These are phyloP conservation scores for Phaeodactylum tricornutum DNA, from an alignment of 108 stramenopile species.

Conservation along the genomic window DNA sequence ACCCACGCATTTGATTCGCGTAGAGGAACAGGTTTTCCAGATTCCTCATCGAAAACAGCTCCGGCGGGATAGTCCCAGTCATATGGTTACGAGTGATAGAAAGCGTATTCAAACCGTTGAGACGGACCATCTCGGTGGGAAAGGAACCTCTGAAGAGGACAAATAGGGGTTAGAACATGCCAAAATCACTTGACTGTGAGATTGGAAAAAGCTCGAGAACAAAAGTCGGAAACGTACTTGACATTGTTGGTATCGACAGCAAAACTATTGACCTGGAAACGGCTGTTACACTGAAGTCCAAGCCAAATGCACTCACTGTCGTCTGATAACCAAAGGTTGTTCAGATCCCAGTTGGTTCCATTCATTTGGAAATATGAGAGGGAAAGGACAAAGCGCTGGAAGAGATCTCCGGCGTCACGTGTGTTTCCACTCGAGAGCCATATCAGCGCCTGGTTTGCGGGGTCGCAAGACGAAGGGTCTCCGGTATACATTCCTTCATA, in stretches of 20 bases:
- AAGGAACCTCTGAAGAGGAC: slow-evolving; percentile 18
- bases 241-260: slow-evolving; percentile 40
- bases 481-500: slow-evolving; percentile 13
- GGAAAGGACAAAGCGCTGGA: slow-evolving; percentile 25
- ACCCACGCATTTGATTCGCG: slow-evolving; percentile 41
- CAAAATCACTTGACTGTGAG: too few species aligned
- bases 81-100: slow-evolving; percentile 40
- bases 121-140: slow-evolving; percentile 36
- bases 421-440: slow-evolving; percentile 36
- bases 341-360: slow-evolving; percentile 42
- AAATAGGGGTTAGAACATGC: not conserved
- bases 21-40: slow-evolving; percentile 40
- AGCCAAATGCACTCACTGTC: slow-evolving; percentile 42
- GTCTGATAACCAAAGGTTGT: slow-evolving; percentile 27
- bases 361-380: slow-evolving; percentile 24
- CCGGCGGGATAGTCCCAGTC: slow-evolving; percentile 54
- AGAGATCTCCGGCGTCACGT: slow-evolving; percentile 32
- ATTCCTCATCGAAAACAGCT: slow-evolving; percentile 28
- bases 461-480: slow-evolving; percentile 16
- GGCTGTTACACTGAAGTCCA: slow-evolving; percentile 39
- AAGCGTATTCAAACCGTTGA: slow-evolving; percentile 26
- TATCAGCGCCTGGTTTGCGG: slow-evolving; percentile 29
- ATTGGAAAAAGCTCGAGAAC: too few species aligned
- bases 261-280: slow-evolving; percentile 21
- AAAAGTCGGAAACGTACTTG: slow-evolving; percentile 1